Conservation (phyloP, 345 rosid genomes). For the Populus deltoides region DNA sequence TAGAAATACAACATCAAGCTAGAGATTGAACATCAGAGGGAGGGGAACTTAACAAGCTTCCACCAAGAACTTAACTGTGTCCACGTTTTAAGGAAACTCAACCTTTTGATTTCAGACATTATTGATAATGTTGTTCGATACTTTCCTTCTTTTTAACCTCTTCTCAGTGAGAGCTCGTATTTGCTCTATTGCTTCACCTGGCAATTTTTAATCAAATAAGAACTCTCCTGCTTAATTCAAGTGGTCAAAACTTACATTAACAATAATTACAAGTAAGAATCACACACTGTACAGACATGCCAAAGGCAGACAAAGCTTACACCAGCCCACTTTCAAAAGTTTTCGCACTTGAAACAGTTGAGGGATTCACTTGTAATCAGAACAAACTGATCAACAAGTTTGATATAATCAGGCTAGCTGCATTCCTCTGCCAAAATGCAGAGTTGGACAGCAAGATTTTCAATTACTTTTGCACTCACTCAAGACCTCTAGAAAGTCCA, state of each 20-base stretch:
- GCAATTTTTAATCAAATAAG: too few relatives aligned
- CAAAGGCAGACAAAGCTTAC: conserved; percentile 36
- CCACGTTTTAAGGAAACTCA: too few relatives aligned
- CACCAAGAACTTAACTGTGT: neutral
- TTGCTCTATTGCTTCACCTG: neutral
- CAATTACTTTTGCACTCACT: too few relatives aligned
- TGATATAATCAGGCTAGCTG: conserved; percentile 70
- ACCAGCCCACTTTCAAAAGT: conserved; percentile 87
- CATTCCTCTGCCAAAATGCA: conserved; percentile 80
- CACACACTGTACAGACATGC: too few relatives aligned
- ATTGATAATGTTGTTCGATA: too few relatives aligned
- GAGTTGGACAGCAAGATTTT: conserved; percentile 43
- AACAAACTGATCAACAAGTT: conserved; percentile 74
- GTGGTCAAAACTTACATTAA: neutral
- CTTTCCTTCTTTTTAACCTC: neutral
- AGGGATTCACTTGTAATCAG: conserved; percentile 56
- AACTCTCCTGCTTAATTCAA: neutral
- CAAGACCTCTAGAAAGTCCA: too few relatives aligned
- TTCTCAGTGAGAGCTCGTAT: neutral
- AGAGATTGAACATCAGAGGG: neutral
- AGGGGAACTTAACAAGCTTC: neutral
- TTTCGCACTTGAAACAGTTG: conserved; percentile 72
- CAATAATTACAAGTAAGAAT: too few relatives aligned
- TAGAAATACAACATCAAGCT: neutral
- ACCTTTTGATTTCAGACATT: too few relatives aligned